Evolutionary conservation across 2,329 filamentous ascomycete genomes (phyloP).

Genomic region (Taxawa tesnikishii): DNA sequence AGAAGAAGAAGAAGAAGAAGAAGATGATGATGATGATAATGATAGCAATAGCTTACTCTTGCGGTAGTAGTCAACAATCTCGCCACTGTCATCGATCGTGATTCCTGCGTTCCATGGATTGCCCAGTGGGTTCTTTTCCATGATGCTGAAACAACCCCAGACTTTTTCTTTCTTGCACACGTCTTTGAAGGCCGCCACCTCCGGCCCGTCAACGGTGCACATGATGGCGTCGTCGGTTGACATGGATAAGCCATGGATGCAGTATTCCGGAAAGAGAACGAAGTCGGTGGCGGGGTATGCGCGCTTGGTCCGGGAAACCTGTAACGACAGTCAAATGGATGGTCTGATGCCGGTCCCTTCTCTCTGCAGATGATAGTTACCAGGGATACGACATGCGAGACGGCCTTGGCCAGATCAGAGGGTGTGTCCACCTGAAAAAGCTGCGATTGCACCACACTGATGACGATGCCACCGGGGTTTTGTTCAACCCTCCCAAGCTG

Average conservation of each 20-base stretch:
- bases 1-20: no score
- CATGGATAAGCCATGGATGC: constrained; percentile 18
- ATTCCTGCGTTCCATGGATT: constrained; percentile 15
- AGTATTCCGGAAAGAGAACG: constrained; percentile 18
- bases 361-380: no score
- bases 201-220: constrained; percentile 17
- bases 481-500: constrained; percentile 11
- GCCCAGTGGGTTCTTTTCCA: constrained; percentile 15
- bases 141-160: constrained; percentile 20
- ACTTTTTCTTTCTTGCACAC: constrained; percentile 14
- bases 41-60: constrained; percentile 7
- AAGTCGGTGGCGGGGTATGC: constrained; percentile 15
- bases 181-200: constrained; percentile 16
- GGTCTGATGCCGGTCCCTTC: no score
- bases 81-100: constrained; percentile 12
- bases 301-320: constrained; percentile 10
- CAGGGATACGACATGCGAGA: constrained; percentile 11
- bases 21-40: neutral
- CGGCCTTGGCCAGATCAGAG: constrained; percentile 8
- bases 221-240: constrained; percentile 15
- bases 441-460: constrained; percentile 13
- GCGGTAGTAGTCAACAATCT: constrained; percentile 15
- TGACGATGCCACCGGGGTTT: constrained; percentile 6
- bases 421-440: constrained; percentile 11
- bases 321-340: no score